Base-by-base conservation (phyloP, 108 stramenopile genomes). In the Stephanodiscus minutulus region DNA sequence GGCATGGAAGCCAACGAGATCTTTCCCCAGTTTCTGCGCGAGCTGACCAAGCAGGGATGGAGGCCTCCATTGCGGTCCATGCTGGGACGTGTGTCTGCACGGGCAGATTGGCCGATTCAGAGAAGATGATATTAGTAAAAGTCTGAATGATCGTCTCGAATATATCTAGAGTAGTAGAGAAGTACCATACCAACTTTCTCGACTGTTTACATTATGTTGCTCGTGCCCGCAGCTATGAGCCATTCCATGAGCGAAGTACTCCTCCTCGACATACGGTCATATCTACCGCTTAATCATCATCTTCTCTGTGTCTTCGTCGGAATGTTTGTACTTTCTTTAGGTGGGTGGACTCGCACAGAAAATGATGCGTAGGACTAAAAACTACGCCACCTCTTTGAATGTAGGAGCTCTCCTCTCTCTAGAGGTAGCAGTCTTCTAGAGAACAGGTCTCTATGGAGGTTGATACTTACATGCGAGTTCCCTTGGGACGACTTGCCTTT, bases 1-100 rank as follows among this genome's bases (percentile, higher is more conserved):
- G 64, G 75, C 15, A 59, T 31, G 21, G 77, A 87, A 75, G 77
- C 86, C 12, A 75, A 87, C 62, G 43, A 58, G 33, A 70, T 74
- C 5, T 90, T 90, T 66, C 85, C 83, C 5, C 68, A 64, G 10
- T 78, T 92, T n/a, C 53, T 89, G 68, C 72, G 78, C 41, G 74
- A 86, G 41, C 61, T 92, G 70, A 77, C 78, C 13, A 76, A 64
- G 8, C 57, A 76, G 24, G 87, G 87, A 8, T 92, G 91, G 91
- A 67, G 79, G 13, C 78, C 87, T 21, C 86, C 88, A 0, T 78
- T 84, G 37, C 76, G 88, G 28, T 92, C 83, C 12, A 88, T 92
- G 88, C 85, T 92, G 50, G 91, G 91, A 55, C 73, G 89, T 35
- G 91, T 92, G 0, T 76, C 79, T 41, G 85, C 82, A 62, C 61